These are phyloP conservation scores for Fusarium dlaminii DNA, from an alignment of 2,329 filamentous ascomycete genomes.

Conservation along the genomic window DNA sequence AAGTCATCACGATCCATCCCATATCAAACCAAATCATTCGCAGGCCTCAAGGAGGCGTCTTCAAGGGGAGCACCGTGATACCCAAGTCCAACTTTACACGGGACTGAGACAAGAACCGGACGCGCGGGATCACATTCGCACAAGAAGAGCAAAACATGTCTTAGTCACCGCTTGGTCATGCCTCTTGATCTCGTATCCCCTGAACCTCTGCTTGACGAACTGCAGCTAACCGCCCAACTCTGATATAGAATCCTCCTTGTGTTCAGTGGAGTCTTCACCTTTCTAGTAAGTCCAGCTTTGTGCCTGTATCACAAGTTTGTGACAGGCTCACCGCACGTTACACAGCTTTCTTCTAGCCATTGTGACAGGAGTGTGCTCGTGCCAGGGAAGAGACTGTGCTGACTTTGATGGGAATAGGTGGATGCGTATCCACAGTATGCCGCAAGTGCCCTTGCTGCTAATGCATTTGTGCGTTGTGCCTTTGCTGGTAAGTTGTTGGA, in stretches of 20 bases:
- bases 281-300: slow-evolving; percentile 69
- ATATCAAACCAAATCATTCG: slow-evolving; percentile 6
- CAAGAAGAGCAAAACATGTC: neutral
- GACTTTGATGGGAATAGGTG: slow-evolving; percentile 55
- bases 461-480: slow-evolving; percentile 79
- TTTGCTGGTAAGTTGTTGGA: slow-evolving; percentile 69
- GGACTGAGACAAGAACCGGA: slow-evolving; percentile 26
- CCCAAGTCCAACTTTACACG: neutral
- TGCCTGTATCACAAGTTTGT: slow-evolving; percentile 9
- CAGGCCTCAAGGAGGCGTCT: slow-evolving; percentile 4
- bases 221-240: slow-evolving; percentile 41
- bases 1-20: slow-evolving; percentile 57
- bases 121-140: slow-evolving; percentile 10
- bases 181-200: slow-evolving; percentile 38
- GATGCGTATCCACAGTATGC: slow-evolving; percentile 82
- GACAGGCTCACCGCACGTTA: slow-evolving; percentile 20
- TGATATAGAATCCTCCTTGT: slow-evolving; percentile 74
- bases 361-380: slow-evolving; percentile 21
- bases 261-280: slow-evolving; percentile 88
- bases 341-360: slow-evolving; percentile 15
- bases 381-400: slow-evolving; percentile 32
- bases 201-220: slow-evolving; percentile 13
- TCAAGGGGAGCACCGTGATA: neutral
- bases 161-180: slow-evolving; percentile 49
- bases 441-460: slow-evolving; percentile 82